Evolutionary conservation across 1,284 basidiomycete genomes (phyloP), one percentile per base, ranked within the genome.

Genomic region (Sanghuangporus weigelae): DNA sequence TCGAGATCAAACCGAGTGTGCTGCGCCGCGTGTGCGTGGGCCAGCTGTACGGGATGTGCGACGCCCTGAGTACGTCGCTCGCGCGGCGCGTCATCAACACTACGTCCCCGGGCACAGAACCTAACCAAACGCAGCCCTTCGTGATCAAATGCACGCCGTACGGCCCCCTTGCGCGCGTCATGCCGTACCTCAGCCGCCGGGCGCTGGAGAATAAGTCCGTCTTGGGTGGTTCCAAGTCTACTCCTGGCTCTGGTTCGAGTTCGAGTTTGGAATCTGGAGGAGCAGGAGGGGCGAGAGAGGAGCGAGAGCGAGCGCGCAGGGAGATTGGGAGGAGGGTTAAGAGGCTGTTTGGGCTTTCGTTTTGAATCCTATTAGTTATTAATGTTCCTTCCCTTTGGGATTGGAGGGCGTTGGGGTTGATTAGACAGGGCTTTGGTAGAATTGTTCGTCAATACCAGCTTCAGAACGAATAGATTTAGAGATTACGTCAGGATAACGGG

Each of bases 121-220:
- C 86, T 19, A 78, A 76, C 54, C 79, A 84, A 3, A 72, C 75
- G 5, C 77, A 83, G 12, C 93, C 93, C 0, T 83, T 92, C 63
- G 85, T 92, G 1, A 81, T 93, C 75, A 95, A 95, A 80, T 87
- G 93, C 72, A 80, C 94, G 19, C 92, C 93, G 0, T 96, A 95
- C 69, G 93, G 93, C 10, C 81, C 55, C 0, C 56, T 62, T 23
- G 26, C 68, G 42, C 66, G 83, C 74, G 85, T 87, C 38, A 82
- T 90, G 78, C 86, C 87, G 2, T 90, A 87, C 72, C 77, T 89
- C 35, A 79, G 84, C 39, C 76, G 87, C 65, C 74, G 87, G 46
- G 87, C 87, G 21, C 82, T 87, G 44, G 87, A 90, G 79, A 90
- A 90, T 76, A 88, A 88, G 75, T 80, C 81, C 10, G 77, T 89